A percentile compares a stretch with the other conserved stretches of the same genome.
Evolutionary conservation across 192 early-diverging fungal species (phyloP).

Genomic region (Dissophora ornata): DNA sequence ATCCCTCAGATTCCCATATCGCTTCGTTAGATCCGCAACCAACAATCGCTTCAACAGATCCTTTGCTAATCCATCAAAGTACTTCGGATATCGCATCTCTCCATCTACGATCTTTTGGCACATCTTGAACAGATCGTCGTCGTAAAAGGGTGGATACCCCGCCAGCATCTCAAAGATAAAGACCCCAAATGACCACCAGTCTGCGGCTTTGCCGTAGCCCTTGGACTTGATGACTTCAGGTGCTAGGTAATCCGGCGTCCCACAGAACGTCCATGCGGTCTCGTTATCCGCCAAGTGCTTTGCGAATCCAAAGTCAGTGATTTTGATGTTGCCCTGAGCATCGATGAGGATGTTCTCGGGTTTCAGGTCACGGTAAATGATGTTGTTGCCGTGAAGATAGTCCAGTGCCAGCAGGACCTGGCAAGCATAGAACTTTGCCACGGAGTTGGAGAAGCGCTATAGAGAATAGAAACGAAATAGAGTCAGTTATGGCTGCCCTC

Average conservation of each 20-base stretch:
- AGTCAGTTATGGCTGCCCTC: not conserved
- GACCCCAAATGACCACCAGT: slow-evolving; percentile 74
- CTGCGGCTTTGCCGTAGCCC: slow-evolving; percentile 75
- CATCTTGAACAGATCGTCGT: slow-evolving; percentile 78
- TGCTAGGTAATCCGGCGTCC: slow-evolving; percentile 80
- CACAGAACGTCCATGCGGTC: slow-evolving; percentile 86
- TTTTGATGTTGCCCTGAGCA: slow-evolving; percentile 83
- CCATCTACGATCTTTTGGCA: slow-evolving; percentile 81
- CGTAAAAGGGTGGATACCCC: slow-evolving; percentile 78
- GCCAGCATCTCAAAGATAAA: slow-evolving; percentile 81
- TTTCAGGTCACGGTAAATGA: slow-evolving; percentile 86
- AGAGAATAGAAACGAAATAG: not conserved
- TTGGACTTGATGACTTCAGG: slow-evolving; percentile 80
- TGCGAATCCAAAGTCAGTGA: slow-evolving; percentile 90
- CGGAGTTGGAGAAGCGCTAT: slow-evolving; percentile 76
- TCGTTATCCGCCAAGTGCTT: slow-evolving; percentile 82
- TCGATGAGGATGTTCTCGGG: slow-evolving; percentile 85
- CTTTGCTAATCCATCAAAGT: slow-evolving; percentile 80
- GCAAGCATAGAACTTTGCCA: slow-evolving; percentile 79
- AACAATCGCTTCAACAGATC: slow-evolving; percentile 78
- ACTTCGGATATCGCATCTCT: slow-evolving; percentile 75
- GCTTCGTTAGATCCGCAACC: slow-evolving; percentile 78
- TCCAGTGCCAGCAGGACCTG: slow-evolving; percentile 82
- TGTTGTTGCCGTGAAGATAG: slow-evolving; percentile 80
- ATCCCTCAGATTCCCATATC: slow-evolving; percentile 80